Conservation (phyloP, 2,329 filamentous ascomycete species). For the Fusarium odoratissimum region DNA sequence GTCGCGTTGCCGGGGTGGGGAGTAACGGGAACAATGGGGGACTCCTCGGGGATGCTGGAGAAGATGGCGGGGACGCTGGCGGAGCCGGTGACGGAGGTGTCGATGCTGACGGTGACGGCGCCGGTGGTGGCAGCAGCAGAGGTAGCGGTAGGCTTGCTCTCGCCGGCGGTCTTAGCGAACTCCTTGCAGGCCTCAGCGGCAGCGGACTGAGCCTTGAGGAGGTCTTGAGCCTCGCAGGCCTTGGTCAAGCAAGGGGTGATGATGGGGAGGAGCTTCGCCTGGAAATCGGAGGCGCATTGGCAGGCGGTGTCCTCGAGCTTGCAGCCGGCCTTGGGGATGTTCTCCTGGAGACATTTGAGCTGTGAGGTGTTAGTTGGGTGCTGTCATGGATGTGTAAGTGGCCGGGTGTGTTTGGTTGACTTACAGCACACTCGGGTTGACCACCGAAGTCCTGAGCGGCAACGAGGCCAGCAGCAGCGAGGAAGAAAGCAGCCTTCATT, state of each 20-base stretch:
- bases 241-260: slow-evolving; percentile 49
- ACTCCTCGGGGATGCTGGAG: slow-evolving; percentile 20
- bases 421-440: slow-evolving; percentile 56
- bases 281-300: slow-evolving; percentile 52
- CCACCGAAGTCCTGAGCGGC: slow-evolving; percentile 53
- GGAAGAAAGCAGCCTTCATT: slow-evolving; percentile 55
- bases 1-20: slow-evolving; percentile 27
- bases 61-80: slow-evolving; percentile 30
- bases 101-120: slow-evolving; percentile 23
- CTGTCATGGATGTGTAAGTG: not conserved
- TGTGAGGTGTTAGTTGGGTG: slow-evolving; percentile 24
- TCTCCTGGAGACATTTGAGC: slow-evolving; percentile 51
- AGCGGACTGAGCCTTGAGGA: slow-evolving; percentile 49
- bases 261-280: slow-evolving; percentile 46
- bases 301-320: slow-evolving; percentile 51
- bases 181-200: slow-evolving; percentile 48
- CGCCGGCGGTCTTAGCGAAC: slow-evolving; percentile 31
- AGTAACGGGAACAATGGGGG: slow-evolving; percentile 17
- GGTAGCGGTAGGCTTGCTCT: slow-evolving; percentile 10
- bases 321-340: slow-evolving; percentile 53
- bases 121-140: slow-evolving; percentile 6
- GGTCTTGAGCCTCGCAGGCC: slow-evolving; percentile 49
- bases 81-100: slow-evolving; percentile 28
- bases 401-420: slow-evolving; percentile 27
- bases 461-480: slow-evolving; percentile 51